These are phyloP conservation scores for Xylariales sp. DNA, from an alignment of 2,329 filamentous ascomycete genomes.

Conservation along the genomic window DNA sequence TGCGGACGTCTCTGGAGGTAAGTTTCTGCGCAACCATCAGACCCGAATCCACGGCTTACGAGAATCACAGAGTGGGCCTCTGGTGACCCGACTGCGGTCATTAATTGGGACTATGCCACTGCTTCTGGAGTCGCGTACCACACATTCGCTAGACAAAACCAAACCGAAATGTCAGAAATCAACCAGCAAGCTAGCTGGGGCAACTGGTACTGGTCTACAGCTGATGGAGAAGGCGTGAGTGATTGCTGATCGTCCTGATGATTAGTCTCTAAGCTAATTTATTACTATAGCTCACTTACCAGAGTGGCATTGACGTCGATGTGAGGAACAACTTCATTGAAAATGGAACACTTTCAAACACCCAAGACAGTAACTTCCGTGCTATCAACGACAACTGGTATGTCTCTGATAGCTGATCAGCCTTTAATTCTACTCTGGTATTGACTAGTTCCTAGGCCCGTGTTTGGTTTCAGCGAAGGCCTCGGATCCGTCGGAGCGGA, in stretches of 20 bases:
- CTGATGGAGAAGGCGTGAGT: slow-evolving; percentile 43
- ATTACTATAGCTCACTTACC: slow-evolving; percentile 53
- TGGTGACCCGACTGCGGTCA: slow-evolving; percentile 50
- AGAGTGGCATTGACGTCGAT: slow-evolving; percentile 62
- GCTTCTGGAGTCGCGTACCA: slow-evolving; percentile 56
- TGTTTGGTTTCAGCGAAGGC: slow-evolving; percentile 71
- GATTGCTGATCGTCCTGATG: neutral
- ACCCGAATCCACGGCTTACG: neutral
- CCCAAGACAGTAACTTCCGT: slow-evolving; percentile 61
- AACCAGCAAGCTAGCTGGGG: slow-evolving; percentile 77
- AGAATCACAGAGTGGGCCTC: slow-evolving; percentile 61
- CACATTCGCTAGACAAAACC: slow-evolving; percentile 53
- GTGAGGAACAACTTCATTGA: slow-evolving; percentile 64
- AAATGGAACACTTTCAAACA: slow-evolving; percentile 58
- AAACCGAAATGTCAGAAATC: slow-evolving; percentile 63
- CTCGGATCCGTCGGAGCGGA: slow-evolving; percentile 41
- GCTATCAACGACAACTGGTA: slow-evolving; percentile 59
- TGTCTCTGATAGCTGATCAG: neutral
- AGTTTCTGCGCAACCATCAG: slow-evolving; percentile 16
- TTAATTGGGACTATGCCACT: slow-evolving; percentile 58
- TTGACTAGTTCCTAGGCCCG: slow-evolving; percentile 47
- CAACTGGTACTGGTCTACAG: slow-evolving; percentile 65
- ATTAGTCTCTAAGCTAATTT: slow-evolving; percentile 11
- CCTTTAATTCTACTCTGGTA: neutral
- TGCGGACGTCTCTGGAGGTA: slow-evolving; percentile 66